Percentiles rank a stretch among this genome's conserved stretches.
These are phyloP conservation scores for Cardamine resedifolia DNA, from an alignment of 345 rosid genomes.

Conservation along the genomic window DNA sequence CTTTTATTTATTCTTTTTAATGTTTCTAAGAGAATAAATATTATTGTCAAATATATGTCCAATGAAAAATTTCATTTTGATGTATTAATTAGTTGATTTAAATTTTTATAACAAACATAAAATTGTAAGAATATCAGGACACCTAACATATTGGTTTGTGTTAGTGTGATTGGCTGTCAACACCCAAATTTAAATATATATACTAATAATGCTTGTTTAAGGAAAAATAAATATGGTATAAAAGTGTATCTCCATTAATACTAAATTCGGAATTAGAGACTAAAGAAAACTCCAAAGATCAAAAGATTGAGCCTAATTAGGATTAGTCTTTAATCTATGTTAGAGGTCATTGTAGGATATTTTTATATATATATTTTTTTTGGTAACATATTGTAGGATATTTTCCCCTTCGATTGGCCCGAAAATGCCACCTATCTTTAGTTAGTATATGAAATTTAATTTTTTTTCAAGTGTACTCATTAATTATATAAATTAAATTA, in stretches of 20 bases:
- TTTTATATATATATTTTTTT: no score
- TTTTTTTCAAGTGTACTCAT: neutral
- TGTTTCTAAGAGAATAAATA: neutral
- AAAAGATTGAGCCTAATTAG: neutral
- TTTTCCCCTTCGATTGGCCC: neutral
- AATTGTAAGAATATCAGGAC: neutral
- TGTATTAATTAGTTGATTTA: neutral
- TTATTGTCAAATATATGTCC: neutral
- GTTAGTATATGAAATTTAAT: neutral
- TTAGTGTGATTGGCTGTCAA: neutral
- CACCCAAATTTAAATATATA: neutral
- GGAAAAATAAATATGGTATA: neutral
- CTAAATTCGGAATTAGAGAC: neutral
- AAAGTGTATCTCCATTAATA: neutral
- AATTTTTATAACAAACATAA: neutral
- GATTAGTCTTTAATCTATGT: neutral
- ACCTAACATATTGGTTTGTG: neutral
- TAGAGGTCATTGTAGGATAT: neutral
- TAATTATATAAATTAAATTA: neutral
- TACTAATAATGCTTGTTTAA: neutral
- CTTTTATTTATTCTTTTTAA: neutral
- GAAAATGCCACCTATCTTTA: conserved; percentile 9
- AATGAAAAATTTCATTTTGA: neutral
- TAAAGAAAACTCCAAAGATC: neutral
- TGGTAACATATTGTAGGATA: conserved; percentile 16